phyloP scores from a whole-genome alignment of 1,284 basidiomycete species.

The Sporisorium reilianum region DNA sequence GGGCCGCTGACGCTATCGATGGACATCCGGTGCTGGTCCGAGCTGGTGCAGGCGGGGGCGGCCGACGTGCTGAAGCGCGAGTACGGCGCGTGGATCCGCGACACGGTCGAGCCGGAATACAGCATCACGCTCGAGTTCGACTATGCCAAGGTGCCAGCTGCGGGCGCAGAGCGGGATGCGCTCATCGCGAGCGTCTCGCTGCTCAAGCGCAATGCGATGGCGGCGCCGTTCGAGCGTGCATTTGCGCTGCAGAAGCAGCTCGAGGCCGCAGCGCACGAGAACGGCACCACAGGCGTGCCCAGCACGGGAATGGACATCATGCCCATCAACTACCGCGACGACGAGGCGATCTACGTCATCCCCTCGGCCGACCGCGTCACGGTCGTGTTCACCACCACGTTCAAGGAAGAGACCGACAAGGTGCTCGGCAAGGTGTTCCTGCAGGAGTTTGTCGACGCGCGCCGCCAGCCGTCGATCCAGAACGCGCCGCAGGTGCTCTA shows the following conservation, averaged over 20 bases:
- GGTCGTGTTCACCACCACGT: constrained; percentile 95
- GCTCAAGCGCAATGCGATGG: constrained; percentile 92
- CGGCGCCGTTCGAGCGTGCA: constrained; percentile 91
- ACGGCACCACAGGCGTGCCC: constrained; percentile 71
- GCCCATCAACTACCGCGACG: constrained; percentile 88
- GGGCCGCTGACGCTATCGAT: constrained; percentile 85
- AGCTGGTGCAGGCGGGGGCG: constrained; percentile 89
- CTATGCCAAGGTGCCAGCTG: constrained; percentile 82
- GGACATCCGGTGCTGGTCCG: constrained; percentile 93
- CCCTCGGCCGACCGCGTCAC: constrained; percentile 95
- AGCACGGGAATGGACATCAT: constrained; percentile 79
- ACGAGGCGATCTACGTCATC: constrained; percentile 96
- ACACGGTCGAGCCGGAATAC: constrained; percentile 81
- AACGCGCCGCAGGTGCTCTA: constrained; percentile 99
- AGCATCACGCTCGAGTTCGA: constrained; percentile 89
- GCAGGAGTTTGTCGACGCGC: constrained; percentile 99
- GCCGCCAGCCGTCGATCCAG: constrained; percentile 90
- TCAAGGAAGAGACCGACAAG: constrained; percentile 96
- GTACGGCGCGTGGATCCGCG: constrained; percentile 80
- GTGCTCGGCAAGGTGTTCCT: constrained; percentile 97
- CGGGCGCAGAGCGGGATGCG: constrained; percentile 73
- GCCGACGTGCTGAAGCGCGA: constrained; percentile 83
- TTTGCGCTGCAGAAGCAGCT: constrained; percentile 89
- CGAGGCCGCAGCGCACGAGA: constrained; percentile 73
- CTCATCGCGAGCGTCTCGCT: constrained; percentile 86